Percentiles rank a stretch among this genome's conserved stretches.
These are phyloP conservation scores for Mucor circinelloides DNA, from an alignment of 371 early-diverging fungal genomes.

Conservation along the genomic window DNA sequence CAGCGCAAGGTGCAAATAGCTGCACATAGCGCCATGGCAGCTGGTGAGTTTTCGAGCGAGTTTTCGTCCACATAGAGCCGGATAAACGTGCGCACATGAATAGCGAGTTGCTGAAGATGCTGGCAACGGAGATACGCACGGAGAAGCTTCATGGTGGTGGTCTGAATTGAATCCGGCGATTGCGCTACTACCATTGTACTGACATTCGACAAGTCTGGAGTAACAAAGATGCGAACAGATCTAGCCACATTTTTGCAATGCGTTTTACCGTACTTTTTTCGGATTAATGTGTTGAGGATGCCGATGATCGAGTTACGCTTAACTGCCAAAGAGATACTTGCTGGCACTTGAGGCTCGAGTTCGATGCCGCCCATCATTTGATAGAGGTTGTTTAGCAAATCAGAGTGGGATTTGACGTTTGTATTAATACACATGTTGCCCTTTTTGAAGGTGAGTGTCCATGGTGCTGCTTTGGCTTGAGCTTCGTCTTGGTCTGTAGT, in stretches of 20 bases:
- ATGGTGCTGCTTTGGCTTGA: not conserved
- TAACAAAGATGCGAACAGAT: slow-evolving; percentile 19
- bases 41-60: slow-evolving; percentile 12
- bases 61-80: slow-evolving; percentile 10
- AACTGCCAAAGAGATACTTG: not conserved
- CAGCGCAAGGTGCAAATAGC: slow-evolving; percentile 37
- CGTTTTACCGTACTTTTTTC: slow-evolving; percentile 38
- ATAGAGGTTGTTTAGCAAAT: slow-evolving; percentile 14
- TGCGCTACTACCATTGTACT: slow-evolving; percentile 13
- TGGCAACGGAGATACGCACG: slow-evolving; percentile 37
- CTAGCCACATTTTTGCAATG: slow-evolving; percentile 32
- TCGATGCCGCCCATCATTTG: slow-evolving; percentile 16
- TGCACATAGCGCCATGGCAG: slow-evolving; percentile 39
- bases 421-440: slow-evolving; percentile 15
- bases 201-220: slow-evolving; percentile 13
- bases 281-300: slow-evolving; percentile 24
- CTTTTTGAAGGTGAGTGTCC: slow-evolving; percentile 15
- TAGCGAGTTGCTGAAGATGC: slow-evolving; percentile 31
- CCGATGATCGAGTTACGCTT: slow-evolving; percentile 12
- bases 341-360: not conserved
- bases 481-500: not conserved
- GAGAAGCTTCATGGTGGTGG: slow-evolving; percentile 23
- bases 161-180: slow-evolving; percentile 11
- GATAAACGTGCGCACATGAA: slow-evolving; percentile 37
- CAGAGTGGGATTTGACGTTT: slow-evolving; percentile 9